Percentiles rank a stretch among this genome's conserved stretches.
Conservation (phyloP, 352 stramenopile species). For the Phytophthora sansomeana region DNA sequence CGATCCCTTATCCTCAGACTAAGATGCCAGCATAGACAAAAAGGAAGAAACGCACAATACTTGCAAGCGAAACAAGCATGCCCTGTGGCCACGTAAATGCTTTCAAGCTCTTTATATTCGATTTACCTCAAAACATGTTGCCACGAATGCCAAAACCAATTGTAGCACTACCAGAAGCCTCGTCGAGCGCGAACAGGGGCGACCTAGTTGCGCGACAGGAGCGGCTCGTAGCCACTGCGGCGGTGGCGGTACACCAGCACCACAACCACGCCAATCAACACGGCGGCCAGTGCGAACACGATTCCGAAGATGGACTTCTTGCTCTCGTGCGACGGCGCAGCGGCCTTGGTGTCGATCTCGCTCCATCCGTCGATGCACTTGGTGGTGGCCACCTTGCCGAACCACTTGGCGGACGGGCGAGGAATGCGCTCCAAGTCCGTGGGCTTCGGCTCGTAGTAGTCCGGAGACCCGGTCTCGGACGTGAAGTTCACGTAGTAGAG, state of each 20-base stretch:
- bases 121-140: too few relatives aligned
- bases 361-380: slow-evolving; percentile 43
- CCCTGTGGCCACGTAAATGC: too few relatives aligned
- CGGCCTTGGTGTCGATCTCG: slow-evolving; percentile 27
- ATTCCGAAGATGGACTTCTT: slow-evolving; percentile 31
- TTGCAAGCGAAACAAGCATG: too few relatives aligned
- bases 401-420: slow-evolving; percentile 52
- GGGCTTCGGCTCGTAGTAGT: slow-evolving; percentile 40
- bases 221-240: slow-evolving; percentile 34
- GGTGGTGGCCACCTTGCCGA: slow-evolving; percentile 38
- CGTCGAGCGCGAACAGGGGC: neutral
- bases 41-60: too few relatives aligned
- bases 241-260: slow-evolving; percentile 31
- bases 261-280: slow-evolving; percentile 30
- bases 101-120: too few relatives aligned
- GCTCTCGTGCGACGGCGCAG: slow-evolving; percentile 12
- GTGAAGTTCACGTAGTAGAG: slow-evolving; percentile 77
- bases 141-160: too few relatives aligned
- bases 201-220: slow-evolving; percentile 30
- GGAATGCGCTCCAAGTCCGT: slow-evolving; percentile 47
- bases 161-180: neutral
- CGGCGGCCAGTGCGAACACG: slow-evolving; percentile 25
- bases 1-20: too few relatives aligned
- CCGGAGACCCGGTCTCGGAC: slow-evolving; percentile 29
- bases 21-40: too few relatives aligned